Percentiles rank a stretch among this genome's conserved stretches.
phyloP scores from a whole-genome alignment of 2,329 filamentous ascomycete species.

The Nakataea oryzae region DNA sequence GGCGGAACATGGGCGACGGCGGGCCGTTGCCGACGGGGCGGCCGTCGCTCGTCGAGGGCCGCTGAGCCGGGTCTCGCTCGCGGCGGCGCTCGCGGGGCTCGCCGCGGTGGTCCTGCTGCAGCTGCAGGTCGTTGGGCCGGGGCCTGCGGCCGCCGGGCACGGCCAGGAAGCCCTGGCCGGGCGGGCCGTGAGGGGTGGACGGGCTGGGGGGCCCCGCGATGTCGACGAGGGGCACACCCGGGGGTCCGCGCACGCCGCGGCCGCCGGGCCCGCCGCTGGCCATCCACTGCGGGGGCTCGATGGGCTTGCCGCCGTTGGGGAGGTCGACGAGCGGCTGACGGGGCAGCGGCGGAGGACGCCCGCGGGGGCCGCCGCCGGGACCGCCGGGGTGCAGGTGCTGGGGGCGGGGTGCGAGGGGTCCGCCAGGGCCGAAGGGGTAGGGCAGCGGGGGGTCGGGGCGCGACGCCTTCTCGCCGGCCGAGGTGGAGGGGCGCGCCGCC shows the following conservation, averaged over 20 bases:
- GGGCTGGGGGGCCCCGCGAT: constrained; percentile 18
- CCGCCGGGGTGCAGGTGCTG: constrained; percentile 5
- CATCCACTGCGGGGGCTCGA: constrained; percentile 48
- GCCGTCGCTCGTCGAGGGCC: neutral
- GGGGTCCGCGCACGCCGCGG: constrained; percentile 28
- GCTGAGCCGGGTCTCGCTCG: neutral
- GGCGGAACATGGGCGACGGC: no score
- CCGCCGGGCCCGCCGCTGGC: constrained; percentile 33
- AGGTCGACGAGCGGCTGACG: constrained; percentile 53
- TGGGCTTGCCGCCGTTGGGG: constrained; percentile 42
- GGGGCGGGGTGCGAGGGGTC: neutral
- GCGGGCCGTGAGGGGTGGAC: no score
- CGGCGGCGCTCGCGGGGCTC: neutral
- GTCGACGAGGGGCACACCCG: constrained; percentile 34
- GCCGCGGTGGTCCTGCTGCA: neutral
- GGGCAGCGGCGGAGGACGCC: constrained; percentile 24
- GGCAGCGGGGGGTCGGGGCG: constrained; percentile 4
- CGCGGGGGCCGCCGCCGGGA: constrained; percentile 1
- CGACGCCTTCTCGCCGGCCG: constrained; percentile 8
- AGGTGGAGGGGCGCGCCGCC: constrained; percentile 5
- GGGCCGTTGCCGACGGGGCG: neutral
- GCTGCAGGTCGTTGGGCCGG: no score
- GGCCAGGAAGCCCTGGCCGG: no score
- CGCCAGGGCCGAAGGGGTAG: constrained; percentile 3
- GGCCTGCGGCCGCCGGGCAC: neutral